Base-by-base conservation (phyloP, 1,284 basidiomycete species). In the Abortiporus biennis region DNA sequence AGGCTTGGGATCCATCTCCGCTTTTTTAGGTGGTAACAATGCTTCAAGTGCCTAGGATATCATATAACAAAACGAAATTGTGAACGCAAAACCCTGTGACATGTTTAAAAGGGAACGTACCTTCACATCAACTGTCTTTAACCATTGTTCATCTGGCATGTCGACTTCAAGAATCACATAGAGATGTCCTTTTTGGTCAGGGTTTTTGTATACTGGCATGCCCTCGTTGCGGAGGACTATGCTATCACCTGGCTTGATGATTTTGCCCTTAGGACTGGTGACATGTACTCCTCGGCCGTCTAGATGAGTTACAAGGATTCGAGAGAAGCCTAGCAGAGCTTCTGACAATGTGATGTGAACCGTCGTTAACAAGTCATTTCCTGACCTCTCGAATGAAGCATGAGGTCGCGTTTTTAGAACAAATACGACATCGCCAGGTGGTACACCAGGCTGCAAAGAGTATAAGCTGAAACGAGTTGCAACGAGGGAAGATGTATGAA, bases 301-400 rank as follows among this genome's bases (percentile, higher is more conserved):
- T 20, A 97, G 72, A 61, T 97, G 92, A 11, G 83, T 87, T 43
- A 96, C 66, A 15, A 94, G 66, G 48, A 95, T 82, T 16, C 92
- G 80, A 41, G 82, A 85, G 64, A 97, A 92, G 13, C 92, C 92
- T 36, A 94, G 74, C 8, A 97, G 72, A 2, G 92, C 87, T 64
- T 97, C 93, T 4, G 92, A 93, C n/a, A 96, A 70, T 1, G 88
- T 91, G 47, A 97, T 83, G 30, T 77, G 78, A 40, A 90, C 79
- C 24, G 74, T 81, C 1, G 86, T 79, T 27, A 90, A 68, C 20
- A 93, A 69, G 55, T 92, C 85, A 48, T 80, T 79, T 24, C 84
- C 85, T 13, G 81, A 80, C 24, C 91, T 80, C 54, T 88, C 80
- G 58, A 98, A 94, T 0, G 84, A 80, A 2, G 79, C 68, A 52